These are phyloP conservation scores for Rhododendron mucronatum DNA, from an alignment of 148 eudicot genomes.

Conservation along the genomic window DNA sequence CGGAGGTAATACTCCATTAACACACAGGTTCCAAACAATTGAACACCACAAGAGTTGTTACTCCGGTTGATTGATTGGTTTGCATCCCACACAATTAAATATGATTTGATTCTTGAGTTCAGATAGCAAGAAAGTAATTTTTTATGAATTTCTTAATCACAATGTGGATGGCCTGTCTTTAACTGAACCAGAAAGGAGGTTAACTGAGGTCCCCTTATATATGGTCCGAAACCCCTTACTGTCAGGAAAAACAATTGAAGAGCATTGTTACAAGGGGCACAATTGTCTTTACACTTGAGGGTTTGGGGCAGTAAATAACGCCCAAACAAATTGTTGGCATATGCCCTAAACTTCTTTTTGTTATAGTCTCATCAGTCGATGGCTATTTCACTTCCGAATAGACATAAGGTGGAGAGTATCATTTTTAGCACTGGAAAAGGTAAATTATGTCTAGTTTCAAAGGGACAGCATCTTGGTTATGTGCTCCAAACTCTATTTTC, in stretches of 20 bases:
- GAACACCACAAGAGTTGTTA: too few species aligned
- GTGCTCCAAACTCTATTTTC: constrained; percentile 13
- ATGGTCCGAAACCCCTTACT: not conserved
- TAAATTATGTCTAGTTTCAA: constrained; percentile 40
- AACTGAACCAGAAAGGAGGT: too few species aligned
- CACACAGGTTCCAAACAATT: too few species aligned
- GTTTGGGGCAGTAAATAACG: not conserved
- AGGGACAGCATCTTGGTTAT: constrained; percentile 32
- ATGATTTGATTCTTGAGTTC: too few species aligned
- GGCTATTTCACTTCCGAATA: not conserved
- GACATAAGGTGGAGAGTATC: constrained; percentile 15
- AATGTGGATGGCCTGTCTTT: too few species aligned
- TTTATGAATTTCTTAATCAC: too few species aligned
- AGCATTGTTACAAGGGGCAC: not conserved
- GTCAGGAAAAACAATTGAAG: not conserved
- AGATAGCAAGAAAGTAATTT: too few species aligned
- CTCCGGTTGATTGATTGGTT: too few species aligned
- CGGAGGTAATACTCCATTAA: too few species aligned
- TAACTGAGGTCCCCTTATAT: too few species aligned
- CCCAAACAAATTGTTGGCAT: not conserved
- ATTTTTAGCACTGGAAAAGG: constrained; percentile 23
- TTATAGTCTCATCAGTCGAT: not conserved
- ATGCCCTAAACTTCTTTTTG: not conserved
- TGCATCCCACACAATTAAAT: too few species aligned
- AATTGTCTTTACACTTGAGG: not conserved